These are phyloP conservation scores for Calocera viscosa DNA, from an alignment of 768 basidiomycete species.

Conservation along the genomic window DNA sequence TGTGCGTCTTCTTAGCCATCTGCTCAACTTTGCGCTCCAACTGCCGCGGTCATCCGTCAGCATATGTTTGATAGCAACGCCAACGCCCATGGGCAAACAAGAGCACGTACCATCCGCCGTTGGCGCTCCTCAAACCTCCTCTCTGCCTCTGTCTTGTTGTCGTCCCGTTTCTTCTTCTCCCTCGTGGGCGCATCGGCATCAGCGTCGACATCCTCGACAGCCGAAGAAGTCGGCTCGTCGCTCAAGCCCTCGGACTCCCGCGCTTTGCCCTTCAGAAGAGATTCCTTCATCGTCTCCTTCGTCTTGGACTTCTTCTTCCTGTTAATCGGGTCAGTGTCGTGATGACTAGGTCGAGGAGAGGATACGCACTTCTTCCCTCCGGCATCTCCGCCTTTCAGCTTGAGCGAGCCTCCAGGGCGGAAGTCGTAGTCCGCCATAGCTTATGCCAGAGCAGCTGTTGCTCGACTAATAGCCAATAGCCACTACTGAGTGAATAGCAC, in stretches of 20 bases:
- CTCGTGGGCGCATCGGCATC: background rate
- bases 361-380: conserved; percentile 66
- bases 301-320: conserved; percentile 79
- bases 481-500: too few relatives aligned
- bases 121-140: conserved; percentile 80
- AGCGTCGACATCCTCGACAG: background rate
- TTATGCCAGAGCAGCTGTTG: background rate
- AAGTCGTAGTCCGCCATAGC: conserved; percentile 63
- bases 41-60: background rate
- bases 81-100: conserved; percentile 7
- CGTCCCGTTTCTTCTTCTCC: conserved; percentile 17
- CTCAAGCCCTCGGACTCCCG: background rate
- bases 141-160: conserved; percentile 75
- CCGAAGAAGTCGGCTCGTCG: background rate
- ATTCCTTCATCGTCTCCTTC: conserved; percentile 25
- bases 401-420: conserved; percentile 77
- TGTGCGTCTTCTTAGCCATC: conserved; percentile 75
- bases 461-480: background rate
- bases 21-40: conserved; percentile 46
- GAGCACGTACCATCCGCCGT: conserved; percentile 49
- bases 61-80: background rate
- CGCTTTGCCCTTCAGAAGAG: background rate
- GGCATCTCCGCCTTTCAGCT: conserved; percentile 72
- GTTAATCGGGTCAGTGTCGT: background rate
- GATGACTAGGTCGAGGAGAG: background rate